A percentile compares a stretch with the other conserved stretches of the same genome.
phyloP scores from a whole-genome alignment of 2,329 filamentous ascomycete genomes.

The Alternaria triticimaculans region DNA sequence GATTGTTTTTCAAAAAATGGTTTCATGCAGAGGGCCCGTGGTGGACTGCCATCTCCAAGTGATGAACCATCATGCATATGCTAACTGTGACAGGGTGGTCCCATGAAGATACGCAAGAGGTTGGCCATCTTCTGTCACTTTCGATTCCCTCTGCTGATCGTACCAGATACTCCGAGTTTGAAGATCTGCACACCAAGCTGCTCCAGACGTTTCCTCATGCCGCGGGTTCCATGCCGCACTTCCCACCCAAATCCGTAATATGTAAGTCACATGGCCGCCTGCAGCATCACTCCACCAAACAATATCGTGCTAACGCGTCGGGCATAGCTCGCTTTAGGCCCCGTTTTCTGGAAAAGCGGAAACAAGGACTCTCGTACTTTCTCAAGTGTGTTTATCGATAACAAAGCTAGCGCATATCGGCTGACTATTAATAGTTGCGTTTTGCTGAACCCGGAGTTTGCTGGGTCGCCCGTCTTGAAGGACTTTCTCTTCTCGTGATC shows the following conservation, averaged over 20 bases:
- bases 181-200: slow-evolving; percentile 76
- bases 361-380: slow-evolving; percentile 87
- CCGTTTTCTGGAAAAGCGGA: slow-evolving; percentile 83
- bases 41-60: slow-evolving; percentile 9
- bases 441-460: slow-evolving; percentile 90
- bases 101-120: slow-evolving; percentile 67
- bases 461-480: slow-evolving; percentile 86
- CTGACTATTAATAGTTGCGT: slow-evolving; percentile 70
- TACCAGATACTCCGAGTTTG: slow-evolving; percentile 89
- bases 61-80: background rate
- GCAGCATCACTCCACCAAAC: slow-evolving; percentile 30
- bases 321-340: slow-evolving; percentile 71
- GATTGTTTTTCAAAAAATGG: slow-evolving; percentile 7
- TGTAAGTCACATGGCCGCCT: slow-evolving; percentile 60
- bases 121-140: slow-evolving; percentile 31
- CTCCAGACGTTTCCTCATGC: slow-evolving; percentile 83
- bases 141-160: slow-evolving; percentile 24
- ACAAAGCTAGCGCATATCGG: slow-evolving; percentile 32
- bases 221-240: slow-evolving; percentile 80
- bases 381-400: slow-evolving; percentile 71
- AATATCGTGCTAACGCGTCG: slow-evolving; percentile 22
- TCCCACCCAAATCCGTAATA: slow-evolving; percentile 91
- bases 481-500: slow-evolving; percentile 77
- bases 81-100: slow-evolving; percentile 55
- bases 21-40: slow-evolving; percentile 16